Conservation (phyloP, 257 asterid species). For the Petunia secreta region DNA sequence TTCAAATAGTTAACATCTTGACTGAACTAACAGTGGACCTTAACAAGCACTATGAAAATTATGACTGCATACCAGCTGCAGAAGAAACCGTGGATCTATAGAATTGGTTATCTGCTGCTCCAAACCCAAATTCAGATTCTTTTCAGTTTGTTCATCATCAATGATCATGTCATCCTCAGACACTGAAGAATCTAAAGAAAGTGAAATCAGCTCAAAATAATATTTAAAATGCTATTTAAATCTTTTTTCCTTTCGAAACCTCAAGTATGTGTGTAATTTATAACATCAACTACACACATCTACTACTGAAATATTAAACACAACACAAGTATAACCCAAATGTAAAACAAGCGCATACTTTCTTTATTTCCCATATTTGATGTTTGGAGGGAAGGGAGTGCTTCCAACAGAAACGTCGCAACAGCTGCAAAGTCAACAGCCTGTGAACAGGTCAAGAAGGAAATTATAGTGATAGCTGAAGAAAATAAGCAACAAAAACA, state of each 20-base stretch:
- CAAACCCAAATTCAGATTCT: conserved; percentile 64
- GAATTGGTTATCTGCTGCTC: conserved; percentile 75
- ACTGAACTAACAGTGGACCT: not conserved
- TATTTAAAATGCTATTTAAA: conserved; percentile 10
- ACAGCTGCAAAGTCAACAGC: conserved; percentile 82
- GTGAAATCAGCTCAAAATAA: conserved; percentile 4
- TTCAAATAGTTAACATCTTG: conserved; percentile 26
- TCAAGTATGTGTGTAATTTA: conserved; percentile 2
- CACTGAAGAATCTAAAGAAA: conserved; percentile 52
- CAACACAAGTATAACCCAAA: conserved; percentile 16
- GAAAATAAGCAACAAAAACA: not conserved
- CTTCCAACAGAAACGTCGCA: conserved; percentile 77
- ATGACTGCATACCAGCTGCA: conserved; percentile 65
- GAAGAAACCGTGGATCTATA: conserved; percentile 75
- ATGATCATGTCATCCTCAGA: conserved; percentile 77
- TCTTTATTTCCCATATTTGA: conserved; percentile 58
- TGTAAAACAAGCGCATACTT: conserved; percentile 38
- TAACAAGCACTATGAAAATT: conserved; percentile 18
- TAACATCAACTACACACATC: not conserved
- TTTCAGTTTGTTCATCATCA: conserved; percentile 53
- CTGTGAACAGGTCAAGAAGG: conserved; percentile 42
- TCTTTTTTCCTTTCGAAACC: not conserved
- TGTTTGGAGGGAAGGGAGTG: conserved; percentile 67
- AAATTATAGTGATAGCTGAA: not conserved
- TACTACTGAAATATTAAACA: not conserved